Evolutionary conservation across 2,329 filamentous ascomycete species (phyloP).

Genomic region (Cladorrhinum sp.): DNA sequence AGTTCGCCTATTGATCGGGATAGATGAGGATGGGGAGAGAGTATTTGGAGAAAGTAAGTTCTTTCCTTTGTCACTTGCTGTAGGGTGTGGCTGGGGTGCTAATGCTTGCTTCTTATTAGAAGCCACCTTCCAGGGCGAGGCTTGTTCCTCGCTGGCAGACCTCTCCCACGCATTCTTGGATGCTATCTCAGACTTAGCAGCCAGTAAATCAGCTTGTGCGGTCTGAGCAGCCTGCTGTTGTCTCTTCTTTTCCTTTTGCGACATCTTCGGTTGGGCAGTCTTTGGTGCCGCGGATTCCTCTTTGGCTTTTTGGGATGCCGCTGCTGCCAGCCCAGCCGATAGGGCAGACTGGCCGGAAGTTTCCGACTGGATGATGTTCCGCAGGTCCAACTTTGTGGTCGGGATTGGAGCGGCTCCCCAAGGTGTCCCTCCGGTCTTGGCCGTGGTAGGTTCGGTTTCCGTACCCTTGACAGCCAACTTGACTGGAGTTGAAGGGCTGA

Average conservation of each 20-base stretch:
- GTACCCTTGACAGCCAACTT: neutral
- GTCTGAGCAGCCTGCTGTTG: conserved; percentile 59
- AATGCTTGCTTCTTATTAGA: conserved; percentile 47
- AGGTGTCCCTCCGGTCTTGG: conserved; percentile 39
- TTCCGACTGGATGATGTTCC: conserved; percentile 67
- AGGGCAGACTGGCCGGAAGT: conserved; percentile 49
- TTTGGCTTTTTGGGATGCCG: conserved; percentile 40
- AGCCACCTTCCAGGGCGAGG: conserved; percentile 66
- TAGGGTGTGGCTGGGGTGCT: conserved; percentile 48
- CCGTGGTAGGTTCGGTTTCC: conserved; percentile 16
- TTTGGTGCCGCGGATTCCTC: conserved; percentile 34
- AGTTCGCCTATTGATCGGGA: conserved; percentile 44
- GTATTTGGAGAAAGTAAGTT: conserved; percentile 44
- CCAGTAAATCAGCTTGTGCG: conserved; percentile 21
- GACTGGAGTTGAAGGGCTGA: neutral
- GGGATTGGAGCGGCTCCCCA: conserved; percentile 53
- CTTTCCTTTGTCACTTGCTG: conserved; percentile 42
- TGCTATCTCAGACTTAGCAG: conserved; percentile 26
- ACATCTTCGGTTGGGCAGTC: conserved; percentile 59
- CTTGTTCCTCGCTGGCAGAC: conserved; percentile 36
- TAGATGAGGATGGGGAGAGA: conserved; percentile 32
- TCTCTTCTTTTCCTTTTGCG: conserved; percentile 89
- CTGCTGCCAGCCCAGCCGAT: conserved; percentile 51
- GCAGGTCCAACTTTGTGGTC: conserved; percentile 67
- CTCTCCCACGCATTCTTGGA: conserved; percentile 47